Evolutionary conservation across 2,329 filamentous ascomycete species (phyloP).

Genomic region (Fusarium burgessii): DNA sequence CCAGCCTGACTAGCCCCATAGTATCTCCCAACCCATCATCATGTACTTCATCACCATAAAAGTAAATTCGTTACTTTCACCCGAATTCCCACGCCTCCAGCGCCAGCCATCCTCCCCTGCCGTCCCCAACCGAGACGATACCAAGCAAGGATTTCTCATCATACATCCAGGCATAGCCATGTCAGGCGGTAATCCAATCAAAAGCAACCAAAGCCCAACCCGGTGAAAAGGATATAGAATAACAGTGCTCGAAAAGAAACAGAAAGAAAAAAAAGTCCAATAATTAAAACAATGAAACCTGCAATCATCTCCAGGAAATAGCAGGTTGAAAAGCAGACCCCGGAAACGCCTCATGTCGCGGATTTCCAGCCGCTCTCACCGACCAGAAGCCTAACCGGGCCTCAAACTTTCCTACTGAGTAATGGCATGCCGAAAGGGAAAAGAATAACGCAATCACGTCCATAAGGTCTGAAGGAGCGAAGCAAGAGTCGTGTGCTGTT

Average conservation of each 20-base stretch:
- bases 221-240: conserved; percentile 9
- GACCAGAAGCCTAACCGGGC: conserved; percentile 50
- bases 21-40: conserved; percentile 22
- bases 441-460: conserved; percentile 3
- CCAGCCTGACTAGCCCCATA: conserved; percentile 26
- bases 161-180: conserved; percentile 23
- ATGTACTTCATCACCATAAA: conserved; percentile 31
- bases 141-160: conserved; percentile 8
- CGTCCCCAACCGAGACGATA: conserved; percentile 15
- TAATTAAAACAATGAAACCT: conserved; percentile 14
- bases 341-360: conserved; percentile 45
- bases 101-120: conserved; percentile 14
- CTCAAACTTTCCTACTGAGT: conserved; percentile 44
- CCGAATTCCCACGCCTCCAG: conserved; percentile 11
- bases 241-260: conserved; percentile 13
- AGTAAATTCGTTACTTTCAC: conserved; percentile 14
- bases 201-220: conserved; percentile 7
- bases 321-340: conserved; percentile 26
- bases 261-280: background rate
- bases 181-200: conserved; percentile 23
- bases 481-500: conserved; percentile 21
- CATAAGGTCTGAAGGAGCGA: conserved; percentile 24
- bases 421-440: conserved; percentile 25
- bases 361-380: conserved; percentile 55
- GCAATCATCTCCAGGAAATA: conserved; percentile 17